Base-by-base conservation (phyloP, 1,284 basidiomycete genomes). In the Apiotrichum akiyoshidainum region DNA sequence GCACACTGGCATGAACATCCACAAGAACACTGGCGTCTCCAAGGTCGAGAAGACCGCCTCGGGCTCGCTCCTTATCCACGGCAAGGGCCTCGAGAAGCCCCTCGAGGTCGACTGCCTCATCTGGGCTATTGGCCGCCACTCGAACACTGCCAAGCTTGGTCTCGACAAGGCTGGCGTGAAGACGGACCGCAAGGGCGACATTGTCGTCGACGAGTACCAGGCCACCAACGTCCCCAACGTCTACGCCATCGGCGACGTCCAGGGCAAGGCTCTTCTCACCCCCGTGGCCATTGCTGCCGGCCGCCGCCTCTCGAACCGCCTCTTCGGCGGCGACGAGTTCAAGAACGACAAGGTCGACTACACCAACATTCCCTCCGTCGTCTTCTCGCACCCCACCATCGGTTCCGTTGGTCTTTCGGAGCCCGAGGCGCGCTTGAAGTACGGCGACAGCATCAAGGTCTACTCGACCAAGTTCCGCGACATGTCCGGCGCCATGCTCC, bases 241-340 rank as follows among this genome's bases (percentile, higher is more conserved):
- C 65, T 88, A 84, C 54, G 86, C 92, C 5, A 87, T 99, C 60
- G 96, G 95, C 11, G 95, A 99, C 74, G 90, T 94, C 16, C 85
- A 86, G 64, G 95, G 95, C 61, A 94, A 95, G 79, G 90, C 86
- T 26, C 80, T 94, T 33, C 82, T 99, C 61, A 99, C 95, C 1
- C 95, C 96, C n/a, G 96, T 99, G 8, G 96, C 95, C 22, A 96
- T 99, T 62, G 95, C 95, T 50, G 96, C 96, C 7, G 95, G 93
- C 26, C 82, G 95, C 58, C 82, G 92, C 61, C 80, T 98, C 42
- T 84, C 87, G 52, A 99, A 98, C 80, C 82, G 96, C 52, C 79
- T 99, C 54, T 99, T 92, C 73, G 96, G 95, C 12, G 86, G 86
- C 0, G 83, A 85, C 55, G 81, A 90, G 77, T 92, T 84, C 82